These are phyloP conservation scores for Chalciporus chontae DNA, from an alignment of 768 basidiomycete genomes.

Conservation along the genomic window DNA sequence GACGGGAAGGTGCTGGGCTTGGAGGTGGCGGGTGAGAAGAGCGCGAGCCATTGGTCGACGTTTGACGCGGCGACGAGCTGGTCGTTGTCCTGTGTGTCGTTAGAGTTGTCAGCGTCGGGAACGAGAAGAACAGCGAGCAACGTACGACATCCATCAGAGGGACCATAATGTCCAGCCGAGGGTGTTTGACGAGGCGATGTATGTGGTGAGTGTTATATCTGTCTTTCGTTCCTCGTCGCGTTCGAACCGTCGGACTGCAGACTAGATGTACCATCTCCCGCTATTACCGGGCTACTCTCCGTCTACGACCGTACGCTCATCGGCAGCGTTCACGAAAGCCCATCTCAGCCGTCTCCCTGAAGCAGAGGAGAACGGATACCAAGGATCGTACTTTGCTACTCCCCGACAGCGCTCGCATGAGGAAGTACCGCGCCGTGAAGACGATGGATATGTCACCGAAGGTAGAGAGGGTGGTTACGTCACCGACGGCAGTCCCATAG, in stretches of 20 bases:
- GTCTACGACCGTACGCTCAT: constrained; percentile 81
- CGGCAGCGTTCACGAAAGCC: constrained; percentile 57
- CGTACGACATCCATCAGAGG: constrained; percentile 47
- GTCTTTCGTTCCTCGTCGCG: background rate
- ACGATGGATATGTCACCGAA: constrained; percentile 25
- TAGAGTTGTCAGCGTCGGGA: background rate
- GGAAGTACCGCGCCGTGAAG: constrained; percentile 11
- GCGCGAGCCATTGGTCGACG: constrained; percentile 23
- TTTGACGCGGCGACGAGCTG: constrained; percentile 2
- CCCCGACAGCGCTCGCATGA: constrained; percentile 18
- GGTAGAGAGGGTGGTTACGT: constrained; percentile 60
- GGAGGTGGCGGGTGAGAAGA: constrained; percentile 45
- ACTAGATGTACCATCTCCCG: constrained; percentile 87
- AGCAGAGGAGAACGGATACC: constrained; percentile 88
- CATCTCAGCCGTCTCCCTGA: constrained; percentile 70
- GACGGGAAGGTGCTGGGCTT: constrained; percentile 52
- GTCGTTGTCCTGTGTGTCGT: constrained; percentile 15
- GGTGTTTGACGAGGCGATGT: constrained; percentile 90
- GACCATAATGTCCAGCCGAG: constrained; percentile 89
- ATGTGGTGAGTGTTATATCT: constrained; percentile 60
- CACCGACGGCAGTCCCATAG: constrained; percentile 29
- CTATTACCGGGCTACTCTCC: constrained; percentile 89
- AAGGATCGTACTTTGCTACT: constrained; percentile 72
- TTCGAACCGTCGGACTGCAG: background rate
- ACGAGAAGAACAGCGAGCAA: constrained; percentile 6